Evolutionary conservation across 2,329 filamentous ascomycete genomes (phyloP).

Genomic region (Colletotrichum tamarilloi): DNA sequence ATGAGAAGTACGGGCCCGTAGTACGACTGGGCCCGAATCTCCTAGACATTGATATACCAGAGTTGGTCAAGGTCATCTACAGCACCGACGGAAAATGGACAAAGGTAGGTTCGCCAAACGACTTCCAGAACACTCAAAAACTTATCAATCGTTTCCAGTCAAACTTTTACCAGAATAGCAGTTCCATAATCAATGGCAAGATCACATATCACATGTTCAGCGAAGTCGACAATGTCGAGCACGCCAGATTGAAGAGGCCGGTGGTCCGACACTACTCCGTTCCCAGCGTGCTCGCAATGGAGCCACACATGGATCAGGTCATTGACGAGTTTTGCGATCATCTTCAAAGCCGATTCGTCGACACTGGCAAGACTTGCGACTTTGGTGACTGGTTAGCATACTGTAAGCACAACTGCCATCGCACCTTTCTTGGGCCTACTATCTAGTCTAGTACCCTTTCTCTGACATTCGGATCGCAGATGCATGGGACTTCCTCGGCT

Average conservation of each 20-base stretch:
- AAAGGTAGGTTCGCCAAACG: slow-evolving; percentile 25
- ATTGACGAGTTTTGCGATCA: slow-evolving; percentile 44
- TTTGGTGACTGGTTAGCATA: slow-evolving; percentile 41
- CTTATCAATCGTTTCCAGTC: slow-evolving; percentile 37
- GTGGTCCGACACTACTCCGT: slow-evolving; percentile 50
- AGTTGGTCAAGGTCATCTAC: slow-evolving; percentile 44
- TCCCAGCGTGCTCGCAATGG: slow-evolving; percentile 41
- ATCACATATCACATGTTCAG: slow-evolving; percentile 53
- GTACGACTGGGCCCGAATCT: slow-evolving; percentile 45
- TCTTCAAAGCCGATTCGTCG: slow-evolving; percentile 44
- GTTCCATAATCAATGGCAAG: slow-evolving; percentile 46
- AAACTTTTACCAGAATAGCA: slow-evolving; percentile 50
- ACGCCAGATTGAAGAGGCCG: slow-evolving; percentile 50
- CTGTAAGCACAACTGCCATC: slow-evolving; percentile 34
- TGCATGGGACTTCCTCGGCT: slow-evolving; percentile 54
- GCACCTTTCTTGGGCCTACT: too few relatives aligned
- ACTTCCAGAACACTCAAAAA: too few relatives aligned
- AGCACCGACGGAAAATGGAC: slow-evolving; percentile 40
- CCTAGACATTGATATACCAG: slow-evolving; percentile 41
- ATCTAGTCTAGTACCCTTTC: too few relatives aligned
- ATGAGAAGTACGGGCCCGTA: slow-evolving; percentile 44
- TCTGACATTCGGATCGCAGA: too few relatives aligned
- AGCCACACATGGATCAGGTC: slow-evolving; percentile 45
- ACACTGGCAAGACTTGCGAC: slow-evolving; percentile 34
- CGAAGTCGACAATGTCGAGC: slow-evolving; percentile 44